A percentile compares a stretch with the other conserved stretches of the same genome.
phyloP scores from a whole-genome alignment of 148 eudicot genomes.

The Selenicereus undatus region DNA sequence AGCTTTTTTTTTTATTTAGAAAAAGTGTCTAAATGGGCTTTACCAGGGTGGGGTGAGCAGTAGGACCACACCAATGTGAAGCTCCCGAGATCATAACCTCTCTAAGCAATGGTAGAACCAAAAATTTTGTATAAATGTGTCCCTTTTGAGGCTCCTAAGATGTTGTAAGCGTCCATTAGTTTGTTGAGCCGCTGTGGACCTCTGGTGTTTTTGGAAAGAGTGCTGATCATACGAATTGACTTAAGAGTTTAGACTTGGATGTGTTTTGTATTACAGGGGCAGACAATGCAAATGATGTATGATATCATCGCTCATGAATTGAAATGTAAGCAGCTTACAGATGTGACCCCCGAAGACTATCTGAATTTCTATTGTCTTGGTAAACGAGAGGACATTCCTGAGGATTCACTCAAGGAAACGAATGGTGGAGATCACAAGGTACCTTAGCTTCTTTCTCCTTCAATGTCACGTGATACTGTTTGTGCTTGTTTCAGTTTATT shows the following conservation, averaged over 20 bases:
- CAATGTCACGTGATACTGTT: not conserved
- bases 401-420: constrained; percentile 29
- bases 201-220: not conserved
- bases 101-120: not conserved
- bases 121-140: too few relatives aligned
- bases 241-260: not conserved
- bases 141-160: too few relatives aligned
- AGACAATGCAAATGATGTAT: constrained; percentile 93
- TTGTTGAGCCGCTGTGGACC: not conserved
- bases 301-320: constrained; percentile 67
- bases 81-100: not conserved
- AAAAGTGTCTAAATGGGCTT: not conserved
- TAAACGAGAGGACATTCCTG: constrained; percentile 67
- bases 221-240: not conserved
- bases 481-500: not conserved
- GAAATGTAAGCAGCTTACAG: constrained; percentile 53
- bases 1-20: too few relatives aligned
- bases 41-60: not conserved
- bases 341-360: constrained; percentile 68
- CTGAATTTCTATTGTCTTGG: constrained; percentile 93
- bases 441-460: not conserved
- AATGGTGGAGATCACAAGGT: constrained; percentile 42
- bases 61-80: too few relatives aligned
- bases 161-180: too few relatives aligned
- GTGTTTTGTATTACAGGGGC: constrained; percentile 48